Conservation (phyloP, 306 rosid species). For the Carpinus viminea region DNA sequence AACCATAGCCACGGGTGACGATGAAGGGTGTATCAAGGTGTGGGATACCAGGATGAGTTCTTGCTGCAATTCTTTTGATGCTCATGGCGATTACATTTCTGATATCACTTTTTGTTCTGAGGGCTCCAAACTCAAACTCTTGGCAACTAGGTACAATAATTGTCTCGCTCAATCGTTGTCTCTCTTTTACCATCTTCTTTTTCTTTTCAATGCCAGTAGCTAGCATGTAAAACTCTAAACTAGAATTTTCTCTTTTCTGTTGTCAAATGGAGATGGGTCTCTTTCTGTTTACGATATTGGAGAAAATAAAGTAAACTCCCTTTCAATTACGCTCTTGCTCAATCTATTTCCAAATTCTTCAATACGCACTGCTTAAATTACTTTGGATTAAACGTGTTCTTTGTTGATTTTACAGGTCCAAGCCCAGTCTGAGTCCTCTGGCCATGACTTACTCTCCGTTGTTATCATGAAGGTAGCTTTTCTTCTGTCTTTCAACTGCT, state of each 20-base stretch:
- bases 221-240: conserved; percentile 8
- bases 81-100: conserved; percentile 75
- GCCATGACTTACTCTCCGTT: conserved; percentile 82
- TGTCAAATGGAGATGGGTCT: conserved; percentile 87
- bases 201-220: conserved; percentile 4
- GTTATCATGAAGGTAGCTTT: conserved; percentile 82
- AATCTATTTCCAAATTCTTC: conserved; percentile 1
- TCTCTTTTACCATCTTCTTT: background rate
- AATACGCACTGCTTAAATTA: background rate
- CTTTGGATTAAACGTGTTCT: conserved; percentile 26
- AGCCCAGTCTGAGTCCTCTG: conserved; percentile 86
- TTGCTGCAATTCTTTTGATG: conserved; percentile 71
- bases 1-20: conserved; percentile 89
- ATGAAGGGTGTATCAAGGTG: conserved; percentile 84
- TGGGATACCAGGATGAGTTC: conserved; percentile 92
- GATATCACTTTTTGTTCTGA: conserved; percentile 81
- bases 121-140: conserved; percentile 52
- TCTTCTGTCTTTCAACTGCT: conserved; percentile 5
- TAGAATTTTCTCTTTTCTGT: conserved; percentile 10
- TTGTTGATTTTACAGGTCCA: conserved; percentile 57
- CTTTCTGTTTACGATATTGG: conserved; percentile 92
- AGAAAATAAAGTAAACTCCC: conserved; percentile 64
- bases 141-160: conserved; percentile 72
- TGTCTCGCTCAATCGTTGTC: background rate
- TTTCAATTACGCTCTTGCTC: background rate